These are phyloP conservation scores for Hypoxylon sp. DNA, from an alignment of 2,329 filamentous ascomycete species.

Conservation along the genomic window DNA sequence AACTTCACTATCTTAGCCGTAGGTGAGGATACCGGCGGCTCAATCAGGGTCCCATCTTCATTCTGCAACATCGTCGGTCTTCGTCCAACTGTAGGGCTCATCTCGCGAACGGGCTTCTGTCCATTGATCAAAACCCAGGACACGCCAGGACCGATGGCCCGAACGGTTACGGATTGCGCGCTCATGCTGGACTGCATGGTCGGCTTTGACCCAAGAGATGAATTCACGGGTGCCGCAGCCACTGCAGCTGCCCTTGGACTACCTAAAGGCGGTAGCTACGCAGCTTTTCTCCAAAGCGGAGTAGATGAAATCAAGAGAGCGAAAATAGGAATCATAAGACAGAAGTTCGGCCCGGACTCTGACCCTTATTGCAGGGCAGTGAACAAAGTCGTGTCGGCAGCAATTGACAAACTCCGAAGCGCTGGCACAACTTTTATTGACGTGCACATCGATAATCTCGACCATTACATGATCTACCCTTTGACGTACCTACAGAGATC, in stretches of 20 bases:
- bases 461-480: conserved; percentile 47
- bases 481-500: conserved; percentile 49
- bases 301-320: conserved; percentile 38
- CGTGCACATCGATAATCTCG: conserved; percentile 49
- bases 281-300: conserved; percentile 38
- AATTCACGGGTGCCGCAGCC: conserved; percentile 47
- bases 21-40: conserved; percentile 47
- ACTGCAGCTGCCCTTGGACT: conserved; percentile 42
- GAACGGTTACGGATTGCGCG: conserved; percentile 52
- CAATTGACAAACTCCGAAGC: conserved; percentile 42
- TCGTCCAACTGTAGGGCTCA: conserved; percentile 42
- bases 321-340: conserved; percentile 51
- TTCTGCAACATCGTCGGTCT: conserved; percentile 45
- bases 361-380: conserved; percentile 46
- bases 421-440: conserved; percentile 49
- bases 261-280: conserved; percentile 52
- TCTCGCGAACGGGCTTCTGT: conserved; percentile 49
- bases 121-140: conserved; percentile 51
- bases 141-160: conserved; percentile 52
- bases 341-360: conserved; percentile 47
- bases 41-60: conserved; percentile 41
- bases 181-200: conserved; percentile 52
- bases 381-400: conserved; percentile 45
- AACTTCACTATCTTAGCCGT: conserved; percentile 45
- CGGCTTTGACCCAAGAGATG: conserved; percentile 50